Evolutionary conservation across 371 early-diverging fungal genomes (phyloP), one percentile per base, ranked within the genome.

Genomic region (Thermomucor indicae-seudaticae): DNA sequence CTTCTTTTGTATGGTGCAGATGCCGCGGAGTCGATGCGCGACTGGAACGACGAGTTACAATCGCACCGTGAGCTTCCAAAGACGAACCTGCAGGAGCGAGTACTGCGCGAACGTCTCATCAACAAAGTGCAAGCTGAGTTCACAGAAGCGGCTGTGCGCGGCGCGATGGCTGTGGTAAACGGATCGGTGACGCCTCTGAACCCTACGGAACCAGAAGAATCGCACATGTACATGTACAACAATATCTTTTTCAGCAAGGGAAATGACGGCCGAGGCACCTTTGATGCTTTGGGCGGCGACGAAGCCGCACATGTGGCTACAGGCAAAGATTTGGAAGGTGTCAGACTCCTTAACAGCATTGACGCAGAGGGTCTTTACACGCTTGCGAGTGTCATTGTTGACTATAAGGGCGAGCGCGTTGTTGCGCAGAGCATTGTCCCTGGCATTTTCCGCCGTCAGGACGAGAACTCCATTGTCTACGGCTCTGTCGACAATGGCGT

Each of bases 31-130:
- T 78, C 84, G 8, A 51, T 91, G 48, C 86, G 92, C 37, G 96
- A 97, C 65, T 97, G 96, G 96, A 96, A 97, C 72, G 96, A 97
- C 49, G 96, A 97, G 60, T 58, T 93, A 31, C 95, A 95, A 67
- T 80, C 88, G 3, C 87, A 89, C 31, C 86, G 91, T 25, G 94
- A 94, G 53, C 74, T 96, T 49, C 92, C 93, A 10, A 76, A 82
- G 40, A 44, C 57, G 34, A 85, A 77, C 25, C 72, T 90, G 12
- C 89, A 87, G 55, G 95, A 97, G 60, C 84, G 89, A n/a, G 89
- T 93, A 11, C 55, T 86, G 56, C 88, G 93, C 43, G 93, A 95
- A 49, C 85, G 89, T 47, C 75, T 90, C 57, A 58, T 94, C 46
- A 84, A 81, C 77, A 88, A 88, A 56, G 79, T 86, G 39, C 85